Base-by-base conservation (phyloP, 371 early-diverging fungal species). In the Rhizopus stolonifer region DNA sequence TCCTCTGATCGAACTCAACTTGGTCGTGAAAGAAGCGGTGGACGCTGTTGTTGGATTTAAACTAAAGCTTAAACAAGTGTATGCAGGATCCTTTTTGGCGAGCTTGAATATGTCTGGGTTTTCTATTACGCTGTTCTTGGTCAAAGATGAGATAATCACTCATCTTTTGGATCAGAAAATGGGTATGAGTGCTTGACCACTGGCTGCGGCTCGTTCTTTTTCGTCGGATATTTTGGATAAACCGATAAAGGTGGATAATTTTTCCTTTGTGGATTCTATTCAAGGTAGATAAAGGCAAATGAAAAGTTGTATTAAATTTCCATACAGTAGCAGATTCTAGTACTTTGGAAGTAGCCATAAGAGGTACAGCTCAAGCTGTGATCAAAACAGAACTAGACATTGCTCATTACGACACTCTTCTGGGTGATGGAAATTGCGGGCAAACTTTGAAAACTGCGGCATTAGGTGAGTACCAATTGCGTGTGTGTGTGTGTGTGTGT, bases 401-500 rank as follows among this genome's bases (percentile, higher is more conserved):
- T 26, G 90, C 90, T 5, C 60, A 62, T 14, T 81, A 78, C 40
- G 93, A 92, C 55, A 82, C 84, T 33, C 54, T 88, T 34, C 72
- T 81, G 47, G 92, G 93, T 14, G 93, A 92, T 60, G 93, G 92
- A 14, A 92, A 92, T 56, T 92, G 92, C 56, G 93, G 93, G 6
- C 69, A 75, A 11, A 88, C 90, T 0, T 61, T 92, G 38, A 73
- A 81, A 24, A 70, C 82, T 5, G 91, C 88, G 8, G 88, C 84
- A 17, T 67, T 58, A 40, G 74, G 77, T 76, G 64, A 68, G 18
- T 24, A 44, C 10, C 13, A 1, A 9, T 11, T 13, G 18, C 22
- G 10, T n/a, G 31, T 29, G 10, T 29, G 10, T 29, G 31, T 7
- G 31, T 29, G 10, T 29, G 31, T 29, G 4, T 29, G 10, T 10